A percentile compares a stretch with the other conserved stretches of the same genome.
phyloP scores from a whole-genome alignment of 441 rosid genomes.

The Bocquillonia castaneifolia region DNA sequence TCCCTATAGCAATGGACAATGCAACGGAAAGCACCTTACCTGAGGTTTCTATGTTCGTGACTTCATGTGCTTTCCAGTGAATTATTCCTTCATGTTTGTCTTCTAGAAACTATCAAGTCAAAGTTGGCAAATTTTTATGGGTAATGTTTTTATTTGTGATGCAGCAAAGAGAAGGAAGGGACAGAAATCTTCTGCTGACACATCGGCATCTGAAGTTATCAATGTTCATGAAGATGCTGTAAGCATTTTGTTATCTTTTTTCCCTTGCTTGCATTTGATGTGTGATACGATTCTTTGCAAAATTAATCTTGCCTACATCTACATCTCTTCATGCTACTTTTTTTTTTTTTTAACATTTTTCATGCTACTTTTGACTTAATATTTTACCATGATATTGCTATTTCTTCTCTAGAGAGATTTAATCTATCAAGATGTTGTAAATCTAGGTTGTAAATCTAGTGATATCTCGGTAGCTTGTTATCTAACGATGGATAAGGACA shows the following conservation, averaged over 20 bases:
- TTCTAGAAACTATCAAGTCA: neutral
- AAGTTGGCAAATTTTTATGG: neutral
- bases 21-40: too few species aligned
- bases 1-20: neutral
- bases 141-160: conserved; percentile 1
- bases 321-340: neutral
- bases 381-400: neutral
- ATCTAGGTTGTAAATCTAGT: neutral
- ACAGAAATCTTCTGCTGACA: conserved; percentile 18
- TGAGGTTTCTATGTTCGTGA: neutral
- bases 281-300: neutral
- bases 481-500: neutral
- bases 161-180: conserved; percentile 39
- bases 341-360: too few species aligned
- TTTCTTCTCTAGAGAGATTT: neutral
- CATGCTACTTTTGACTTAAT: too few species aligned
- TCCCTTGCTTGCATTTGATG: neutral
- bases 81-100: neutral
- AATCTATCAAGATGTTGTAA: neutral
- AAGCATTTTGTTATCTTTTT: conserved; percentile 16
- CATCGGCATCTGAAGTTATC: conserved; percentile 27
- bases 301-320: neutral
- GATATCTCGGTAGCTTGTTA: neutral
- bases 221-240: conserved; percentile 32
- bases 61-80: neutral